Evolutionary conservation across 495 filamentous ascomycete species (phyloP).

Genomic region (Penicillium longicatenatum): DNA sequence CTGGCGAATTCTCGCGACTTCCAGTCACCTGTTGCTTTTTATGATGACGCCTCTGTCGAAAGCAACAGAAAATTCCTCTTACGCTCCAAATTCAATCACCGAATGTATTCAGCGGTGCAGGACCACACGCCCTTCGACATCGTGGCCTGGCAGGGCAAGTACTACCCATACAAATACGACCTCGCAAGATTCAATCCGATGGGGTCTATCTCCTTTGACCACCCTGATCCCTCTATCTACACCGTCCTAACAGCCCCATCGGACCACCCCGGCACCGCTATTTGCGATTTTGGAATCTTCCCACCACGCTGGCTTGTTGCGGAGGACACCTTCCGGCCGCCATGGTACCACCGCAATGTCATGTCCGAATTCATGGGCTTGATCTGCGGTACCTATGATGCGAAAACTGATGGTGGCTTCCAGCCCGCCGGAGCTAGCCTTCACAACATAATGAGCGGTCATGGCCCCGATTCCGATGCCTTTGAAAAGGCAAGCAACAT

Average conservation of each 20-base stretch:
- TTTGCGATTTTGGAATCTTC: slow-evolving; percentile 84
- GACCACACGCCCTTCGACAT: slow-evolving; percentile 79
- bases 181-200: slow-evolving; percentile 78
- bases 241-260: slow-evolving; percentile 78
- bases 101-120: slow-evolving; percentile 72
- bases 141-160: slow-evolving; percentile 76
- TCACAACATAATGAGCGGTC: slow-evolving; percentile 65
- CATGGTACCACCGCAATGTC: slow-evolving; percentile 78
- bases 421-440: slow-evolving; percentile 61
- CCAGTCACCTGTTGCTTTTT: slow-evolving; percentile 77
- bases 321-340: slow-evolving; percentile 80
- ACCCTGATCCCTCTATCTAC: slow-evolving; percentile 81
- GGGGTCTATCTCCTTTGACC: slow-evolving; percentile 72
- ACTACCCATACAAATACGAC: slow-evolving; percentile 88
- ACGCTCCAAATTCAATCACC: slow-evolving; percentile 76
- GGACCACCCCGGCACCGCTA: slow-evolving; percentile 68
- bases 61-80: slow-evolving; percentile 50
- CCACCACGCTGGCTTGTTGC: slow-evolving; percentile 78
- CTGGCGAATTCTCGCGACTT: slow-evolving; percentile 90
- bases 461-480: slow-evolving; percentile 61
- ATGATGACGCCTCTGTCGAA: slow-evolving; percentile 62
- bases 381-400: slow-evolving; percentile 66
- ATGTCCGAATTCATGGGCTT: slow-evolving; percentile 70
- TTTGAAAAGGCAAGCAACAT: slow-evolving; percentile 62
- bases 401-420: slow-evolving; percentile 63